Evolutionary conservation across 352 stramenopile species (phyloP), one percentile per base, ranked within the genome.

Genomic region (Phytophthora palmivora): DNA sequence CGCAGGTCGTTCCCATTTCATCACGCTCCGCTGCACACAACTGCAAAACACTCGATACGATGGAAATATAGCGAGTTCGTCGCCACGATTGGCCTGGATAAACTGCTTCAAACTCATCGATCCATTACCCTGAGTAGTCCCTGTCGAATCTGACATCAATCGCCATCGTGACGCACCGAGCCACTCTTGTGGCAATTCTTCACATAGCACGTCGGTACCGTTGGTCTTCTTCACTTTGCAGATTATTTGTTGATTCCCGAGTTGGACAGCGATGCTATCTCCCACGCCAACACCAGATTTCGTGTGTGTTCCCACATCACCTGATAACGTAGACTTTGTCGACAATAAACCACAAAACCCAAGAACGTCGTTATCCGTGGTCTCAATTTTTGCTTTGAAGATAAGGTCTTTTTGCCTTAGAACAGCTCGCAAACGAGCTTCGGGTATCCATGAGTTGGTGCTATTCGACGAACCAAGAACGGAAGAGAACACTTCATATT

Each of bases 21-120:
- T 53, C 16, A 83, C 67, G 11, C 48, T 65, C 15, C 66, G 63
- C 4, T 67, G 56, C 3, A 82, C 54, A 14, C 70, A 73, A 42
- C 63, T 82, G 36, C 63, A 74, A 53, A 84, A 81, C 3, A 73
- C 57, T 6, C 57, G 62, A 24, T 76, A 76, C 0, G 71, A 79
- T 12, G 64, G 32, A 21, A 79, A 79, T n/a, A n/a, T n/a, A n/a
- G n/a, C n/a, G n/a, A n/a, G n/a, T n/a, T n/a, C n/a, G n/a, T n/a
- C n/a, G n/a, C 70, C 65, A 12, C 70, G 66, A 56, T 75, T 72
- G 12, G 28, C 55, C 4, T 18, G 41, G 22, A 79, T 73, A 37
- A 76, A 69, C 22, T 61, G 30, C 56, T 74, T 70, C 19, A 74
- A 28, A 32, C 9, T 14, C 39, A 14, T 43, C 4, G 45, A 34